phyloP scores from a whole-genome alignment of 2,329 filamentous ascomycete genomes.

The Sporothrix schenckii region DNA sequence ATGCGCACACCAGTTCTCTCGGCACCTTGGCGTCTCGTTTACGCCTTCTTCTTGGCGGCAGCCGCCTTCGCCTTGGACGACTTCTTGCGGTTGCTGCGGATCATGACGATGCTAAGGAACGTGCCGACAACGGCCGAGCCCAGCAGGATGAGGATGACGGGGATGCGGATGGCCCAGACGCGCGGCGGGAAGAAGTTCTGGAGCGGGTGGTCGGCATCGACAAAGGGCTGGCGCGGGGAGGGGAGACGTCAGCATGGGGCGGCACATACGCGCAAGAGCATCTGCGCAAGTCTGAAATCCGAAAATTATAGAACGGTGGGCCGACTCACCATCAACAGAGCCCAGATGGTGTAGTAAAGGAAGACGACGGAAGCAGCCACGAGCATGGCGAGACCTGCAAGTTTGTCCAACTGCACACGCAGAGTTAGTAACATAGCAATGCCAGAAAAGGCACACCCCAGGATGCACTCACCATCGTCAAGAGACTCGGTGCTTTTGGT shows the following conservation, averaged over 20 bases:
- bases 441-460: neutral
- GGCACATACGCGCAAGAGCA: slow-evolving; percentile 28
- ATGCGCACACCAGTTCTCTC: neutral
- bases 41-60: slow-evolving; percentile 76
- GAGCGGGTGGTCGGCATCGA: slow-evolving; percentile 89
- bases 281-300: neutral
- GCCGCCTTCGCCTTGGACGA: slow-evolving; percentile 87
- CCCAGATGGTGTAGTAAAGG: slow-evolving; percentile 96
- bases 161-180: slow-evolving; percentile 98
- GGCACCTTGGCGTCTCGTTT: slow-evolving; percentile 38
- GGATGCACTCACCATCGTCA: neutral
- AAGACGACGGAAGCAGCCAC: slow-evolving; percentile 66
- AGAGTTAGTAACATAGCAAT: neutral
- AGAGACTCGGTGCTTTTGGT: neutral
- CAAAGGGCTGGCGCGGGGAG: slow-evolving; percentile 74
- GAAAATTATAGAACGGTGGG: too few species aligned
- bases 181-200: slow-evolving; percentile 95
- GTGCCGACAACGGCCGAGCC: slow-evolving; percentile 92
- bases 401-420: slow-evolving; percentile 78
- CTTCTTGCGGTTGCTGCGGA: slow-evolving; percentile 97
- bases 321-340: slow-evolving; percentile 81
- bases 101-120: slow-evolving; percentile 97
- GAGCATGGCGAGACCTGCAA: slow-evolving; percentile 68
- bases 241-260: slow-evolving; percentile 18
- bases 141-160: slow-evolving; percentile 91